phyloP scores from a whole-genome alignment of 2,329 filamentous ascomycete species.

The Metarhizium sp. region DNA sequence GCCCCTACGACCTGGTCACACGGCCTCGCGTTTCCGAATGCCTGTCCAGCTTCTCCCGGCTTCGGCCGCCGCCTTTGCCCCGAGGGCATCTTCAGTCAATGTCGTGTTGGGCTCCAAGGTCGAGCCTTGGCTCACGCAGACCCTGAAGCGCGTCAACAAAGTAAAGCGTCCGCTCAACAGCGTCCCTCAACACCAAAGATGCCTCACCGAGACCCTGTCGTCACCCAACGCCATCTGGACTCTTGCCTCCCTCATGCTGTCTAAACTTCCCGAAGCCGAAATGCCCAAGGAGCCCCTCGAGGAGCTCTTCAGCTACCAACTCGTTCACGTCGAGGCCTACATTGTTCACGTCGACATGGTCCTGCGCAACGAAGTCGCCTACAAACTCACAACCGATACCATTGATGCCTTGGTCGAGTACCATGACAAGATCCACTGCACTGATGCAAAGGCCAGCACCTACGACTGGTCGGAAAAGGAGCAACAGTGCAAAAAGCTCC shows the following conservation, averaged over 20 bases:
- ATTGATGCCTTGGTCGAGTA: constrained; percentile 91
- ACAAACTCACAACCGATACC: constrained; percentile 90
- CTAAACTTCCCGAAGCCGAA: constrained; percentile 80
- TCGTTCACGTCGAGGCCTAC: constrained; percentile 91
- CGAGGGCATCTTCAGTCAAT: constrained; percentile 80
- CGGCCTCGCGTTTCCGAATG: constrained; percentile 44
- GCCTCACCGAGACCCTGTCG: constrained; percentile 88
- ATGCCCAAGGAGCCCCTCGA: constrained; percentile 77
- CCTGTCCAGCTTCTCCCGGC: constrained; percentile 88
- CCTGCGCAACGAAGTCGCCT: constrained; percentile 91
- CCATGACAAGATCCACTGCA: constrained; percentile 90
- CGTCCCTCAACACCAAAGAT: constrained; percentile 89
- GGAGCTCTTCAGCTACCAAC: constrained; percentile 84
- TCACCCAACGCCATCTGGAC: constrained; percentile 90
- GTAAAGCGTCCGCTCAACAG: constrained; percentile 97
- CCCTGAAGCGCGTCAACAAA: constrained; percentile 91
- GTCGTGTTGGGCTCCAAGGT: constrained; percentile 88
- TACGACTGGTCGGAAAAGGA: constrained; percentile 98
- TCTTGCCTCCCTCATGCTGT: constrained; percentile 82
- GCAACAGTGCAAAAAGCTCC: constrained; percentile 89
- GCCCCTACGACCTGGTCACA: not conserved
- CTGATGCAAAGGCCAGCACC: constrained; percentile 79
- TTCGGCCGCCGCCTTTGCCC: constrained; percentile 92
- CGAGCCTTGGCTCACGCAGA: constrained; percentile 94
- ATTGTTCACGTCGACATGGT: constrained; percentile 99